Conservation (phyloP, 305 asterid species). For the Salvia sclarea region DNA sequence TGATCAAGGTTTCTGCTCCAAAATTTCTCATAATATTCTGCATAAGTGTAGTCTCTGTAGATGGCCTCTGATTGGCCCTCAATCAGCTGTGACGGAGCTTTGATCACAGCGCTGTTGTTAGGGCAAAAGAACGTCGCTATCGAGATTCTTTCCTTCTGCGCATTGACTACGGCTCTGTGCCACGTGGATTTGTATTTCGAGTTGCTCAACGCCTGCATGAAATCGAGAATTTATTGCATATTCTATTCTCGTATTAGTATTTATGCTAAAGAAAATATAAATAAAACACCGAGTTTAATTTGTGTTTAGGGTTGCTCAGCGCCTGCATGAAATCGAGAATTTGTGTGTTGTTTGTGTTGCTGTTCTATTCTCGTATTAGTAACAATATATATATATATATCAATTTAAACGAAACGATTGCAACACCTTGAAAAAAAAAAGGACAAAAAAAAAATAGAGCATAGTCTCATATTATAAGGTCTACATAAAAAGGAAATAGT, state of each 20-base stretch:
- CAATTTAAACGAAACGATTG: too few relatives aligned
- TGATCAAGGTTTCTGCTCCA: constrained; percentile 89
- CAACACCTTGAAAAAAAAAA: too few relatives aligned
- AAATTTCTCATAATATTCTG: constrained; percentile 70
- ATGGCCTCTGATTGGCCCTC: constrained; percentile 42
- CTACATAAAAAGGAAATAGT: too few relatives aligned
- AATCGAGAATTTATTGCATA: neutral
- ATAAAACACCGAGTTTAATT: too few relatives aligned
- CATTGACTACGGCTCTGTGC: constrained; percentile 82
- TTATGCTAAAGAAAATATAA: too few relatives aligned
- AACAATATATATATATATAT: too few relatives aligned
- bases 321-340: constrained; percentile 41
- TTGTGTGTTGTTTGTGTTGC: too few relatives aligned
- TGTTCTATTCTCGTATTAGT: too few relatives aligned
- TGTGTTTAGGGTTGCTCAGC: constrained; percentile 68
- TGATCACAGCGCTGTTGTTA: constrained; percentile 49
- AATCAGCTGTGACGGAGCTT: constrained; percentile 60
- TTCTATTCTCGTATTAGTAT: too few relatives aligned
- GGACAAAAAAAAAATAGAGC: too few relatives aligned
- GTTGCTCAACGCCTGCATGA: constrained; percentile 65
- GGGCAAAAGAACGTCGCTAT: constrained; percentile 87
- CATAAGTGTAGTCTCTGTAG: constrained; percentile 67
- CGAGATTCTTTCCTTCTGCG: constrained; percentile 56
- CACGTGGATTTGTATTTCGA: constrained; percentile 70
- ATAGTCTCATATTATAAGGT: too few relatives aligned